phyloP scores from a whole-genome alignment of 257 asterid species.

The Forsythia suspensa region DNA sequence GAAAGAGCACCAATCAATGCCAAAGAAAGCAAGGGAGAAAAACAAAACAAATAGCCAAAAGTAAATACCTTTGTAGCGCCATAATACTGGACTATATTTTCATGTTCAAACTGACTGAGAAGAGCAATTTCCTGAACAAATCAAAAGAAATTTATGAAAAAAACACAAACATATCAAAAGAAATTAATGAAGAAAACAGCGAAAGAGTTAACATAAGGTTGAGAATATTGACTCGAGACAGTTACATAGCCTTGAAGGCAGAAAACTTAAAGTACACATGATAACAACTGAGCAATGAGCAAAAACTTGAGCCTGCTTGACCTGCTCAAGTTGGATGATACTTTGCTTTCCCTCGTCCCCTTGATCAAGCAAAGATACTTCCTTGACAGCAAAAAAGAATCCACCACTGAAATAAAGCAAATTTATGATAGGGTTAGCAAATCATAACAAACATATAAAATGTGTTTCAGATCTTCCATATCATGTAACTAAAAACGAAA shows the following conservation, averaged over 20 bases:
- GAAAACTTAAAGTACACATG: neutral
- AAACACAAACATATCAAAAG: slow-evolving; percentile 20
- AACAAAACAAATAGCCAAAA: slow-evolving; percentile 4
- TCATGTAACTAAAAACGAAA: slow-evolving; percentile 3
- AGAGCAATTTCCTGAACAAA: slow-evolving; percentile 85
- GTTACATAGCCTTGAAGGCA: neutral
- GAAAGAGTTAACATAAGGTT: slow-evolving; percentile 4
- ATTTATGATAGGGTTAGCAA: slow-evolving; percentile 7
- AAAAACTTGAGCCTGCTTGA: slow-evolving; percentile 19
- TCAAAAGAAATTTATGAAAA: slow-evolving; percentile 15
- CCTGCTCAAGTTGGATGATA: slow-evolving; percentile 90
- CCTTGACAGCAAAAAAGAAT: slow-evolving; percentile 92
- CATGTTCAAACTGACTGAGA: slow-evolving; percentile 85
- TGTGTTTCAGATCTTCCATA: slow-evolving; percentile 12
- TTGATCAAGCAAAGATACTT: slow-evolving; percentile 93
- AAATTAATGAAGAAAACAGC: slow-evolving; percentile 12
- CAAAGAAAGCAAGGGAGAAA: slow-evolving; percentile 5
- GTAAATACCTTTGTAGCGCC: slow-evolving; percentile 75
- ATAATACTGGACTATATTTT: slow-evolving; percentile 86
- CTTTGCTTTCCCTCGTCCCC: slow-evolving; percentile 78
- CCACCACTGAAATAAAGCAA: slow-evolving; percentile 69
- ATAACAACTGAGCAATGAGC: slow-evolving; percentile 2
- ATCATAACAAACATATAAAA: neutral
- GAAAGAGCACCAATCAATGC: neutral
- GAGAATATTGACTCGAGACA: slow-evolving; percentile 5